Conservation (phyloP, 1,139 yeast species). For the Hansenula sp. region DNA sequence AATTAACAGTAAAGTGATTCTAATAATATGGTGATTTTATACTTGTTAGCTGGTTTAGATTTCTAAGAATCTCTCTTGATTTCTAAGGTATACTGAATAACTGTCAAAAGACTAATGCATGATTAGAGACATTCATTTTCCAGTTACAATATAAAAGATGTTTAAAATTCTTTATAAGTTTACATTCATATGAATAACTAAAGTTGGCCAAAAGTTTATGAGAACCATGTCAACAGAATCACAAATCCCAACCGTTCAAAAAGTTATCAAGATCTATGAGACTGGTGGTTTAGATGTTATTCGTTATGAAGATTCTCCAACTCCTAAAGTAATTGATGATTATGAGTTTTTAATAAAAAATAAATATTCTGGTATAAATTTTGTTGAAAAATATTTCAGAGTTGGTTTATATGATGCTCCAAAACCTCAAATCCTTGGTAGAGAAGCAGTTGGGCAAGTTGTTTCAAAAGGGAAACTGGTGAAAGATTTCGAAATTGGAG, state of each 20-base stretch:
- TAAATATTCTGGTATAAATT: constrained; percentile 74
- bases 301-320: constrained; percentile 48
- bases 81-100: no score
- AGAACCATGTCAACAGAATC: constrained; percentile 10
- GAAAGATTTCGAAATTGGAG: constrained; percentile 58
- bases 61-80: no score
- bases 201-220: no score
- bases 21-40: no score
- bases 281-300: constrained; percentile 50
- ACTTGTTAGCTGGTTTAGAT: no score
- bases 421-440: constrained; percentile 67
- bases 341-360: constrained; percentile 67
- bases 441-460: constrained; percentile 79
- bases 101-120: no score
- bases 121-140: no score
- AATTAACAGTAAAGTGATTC: no score
- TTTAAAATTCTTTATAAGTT: no score
- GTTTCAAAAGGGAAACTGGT: constrained; percentile 66
- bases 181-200: no score
- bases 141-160: no score
- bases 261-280: constrained; percentile 52
- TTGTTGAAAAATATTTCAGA: constrained; percentile 80
- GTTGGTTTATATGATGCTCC: constrained; percentile 63
- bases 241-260: constrained; percentile 51
- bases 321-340: constrained; percentile 52